Percentiles rank a stretch among this genome's conserved stretches.
Conservation (phyloP, 2,329 filamentous ascomycete genomes). For the Aspergillus phoenicis region DNA sequence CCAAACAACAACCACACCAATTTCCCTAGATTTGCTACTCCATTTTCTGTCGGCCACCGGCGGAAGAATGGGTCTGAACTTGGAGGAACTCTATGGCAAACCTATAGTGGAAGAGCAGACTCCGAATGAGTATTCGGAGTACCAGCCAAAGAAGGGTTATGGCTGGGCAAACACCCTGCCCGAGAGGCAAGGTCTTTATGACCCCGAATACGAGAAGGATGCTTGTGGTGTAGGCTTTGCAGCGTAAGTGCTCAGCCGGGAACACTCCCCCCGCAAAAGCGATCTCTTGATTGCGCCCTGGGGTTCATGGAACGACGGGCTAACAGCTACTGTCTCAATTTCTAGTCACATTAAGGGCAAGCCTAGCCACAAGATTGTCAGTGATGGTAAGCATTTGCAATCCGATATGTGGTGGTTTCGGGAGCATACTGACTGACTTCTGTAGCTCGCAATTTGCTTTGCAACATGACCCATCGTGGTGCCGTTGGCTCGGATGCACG, state of each 20-base stretch:
- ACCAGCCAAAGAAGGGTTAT: conserved; percentile 66
- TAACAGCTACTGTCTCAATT: conserved; percentile 15
- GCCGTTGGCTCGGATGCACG: conserved; percentile 96
- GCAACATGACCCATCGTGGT: conserved; percentile 99
- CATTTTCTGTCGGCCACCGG: conserved; percentile 46
- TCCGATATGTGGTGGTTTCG: not conserved
- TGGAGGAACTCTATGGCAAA: conserved; percentile 53
- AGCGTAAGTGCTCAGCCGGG: conserved; percentile 64
- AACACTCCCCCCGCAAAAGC: too few relatives aligned
- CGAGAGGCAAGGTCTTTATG: conserved; percentile 97
- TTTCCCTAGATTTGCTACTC: conserved; percentile 25
- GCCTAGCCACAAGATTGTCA: conserved; percentile 96
- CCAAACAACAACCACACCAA: conserved; percentile 15
- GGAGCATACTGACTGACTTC: conserved; percentile 33
- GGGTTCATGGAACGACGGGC: not conserved
- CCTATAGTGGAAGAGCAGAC: conserved; percentile 48
- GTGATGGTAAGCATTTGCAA: conserved; percentile 72
- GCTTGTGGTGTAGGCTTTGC: conserved; percentile 99
- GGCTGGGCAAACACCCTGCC: conserved; percentile 95
- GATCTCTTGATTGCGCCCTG: not conserved
- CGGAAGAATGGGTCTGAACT: conserved; percentile 55
- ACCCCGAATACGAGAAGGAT: conserved; percentile 96
- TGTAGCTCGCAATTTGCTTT: conserved; percentile 84
- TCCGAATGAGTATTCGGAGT: conserved; percentile 54
- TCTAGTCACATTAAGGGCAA: conserved; percentile 93